These are phyloP conservation scores for Starmerella asiatica DNA, from an alignment of 805 yeast species.

Conservation along the genomic window DNA sequence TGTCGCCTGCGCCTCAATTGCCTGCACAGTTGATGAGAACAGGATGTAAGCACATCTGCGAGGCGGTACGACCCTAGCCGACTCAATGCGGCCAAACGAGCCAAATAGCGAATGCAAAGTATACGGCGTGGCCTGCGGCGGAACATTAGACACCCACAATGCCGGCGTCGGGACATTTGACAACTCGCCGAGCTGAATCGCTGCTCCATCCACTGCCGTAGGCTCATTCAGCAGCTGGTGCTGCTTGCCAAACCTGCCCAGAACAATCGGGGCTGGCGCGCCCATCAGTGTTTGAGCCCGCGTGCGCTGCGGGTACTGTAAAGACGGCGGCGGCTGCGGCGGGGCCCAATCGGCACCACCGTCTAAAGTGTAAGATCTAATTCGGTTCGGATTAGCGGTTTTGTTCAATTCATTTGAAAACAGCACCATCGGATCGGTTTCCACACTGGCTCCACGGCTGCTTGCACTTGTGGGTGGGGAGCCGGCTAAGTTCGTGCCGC, in stretches of 20 bases:
- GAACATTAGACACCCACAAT: conserved; percentile 67
- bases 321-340: conserved; percentile 3
- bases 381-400: conserved; percentile 25
- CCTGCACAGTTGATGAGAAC: conserved; percentile 56
- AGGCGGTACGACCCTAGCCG: conserved; percentile 45
- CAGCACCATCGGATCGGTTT: conserved; percentile 23
- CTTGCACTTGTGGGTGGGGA: background rate
- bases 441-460: no score
- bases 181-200: conserved; percentile 16
- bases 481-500: background rate
- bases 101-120: conserved; percentile 48
- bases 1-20: conserved; percentile 63
- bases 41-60: conserved; percentile 48
- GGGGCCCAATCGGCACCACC: conserved; percentile 8
- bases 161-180: conserved; percentile 33
- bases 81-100: conserved; percentile 47
- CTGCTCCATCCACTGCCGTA: conserved; percentile 1
- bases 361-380: conserved; percentile 24
- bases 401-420: conserved; percentile 23
- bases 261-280: conserved; percentile 3
- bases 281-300: conserved; percentile 19
- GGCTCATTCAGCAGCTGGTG: conserved; percentile 10
- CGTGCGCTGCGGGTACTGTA: conserved; percentile 19
- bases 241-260: conserved; percentile 15
- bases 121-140: conserved; percentile 40